Evolutionary conservation across 2,329 filamentous ascomycete species (phyloP).

Genomic region (Dactylellina parvicollis): DNA sequence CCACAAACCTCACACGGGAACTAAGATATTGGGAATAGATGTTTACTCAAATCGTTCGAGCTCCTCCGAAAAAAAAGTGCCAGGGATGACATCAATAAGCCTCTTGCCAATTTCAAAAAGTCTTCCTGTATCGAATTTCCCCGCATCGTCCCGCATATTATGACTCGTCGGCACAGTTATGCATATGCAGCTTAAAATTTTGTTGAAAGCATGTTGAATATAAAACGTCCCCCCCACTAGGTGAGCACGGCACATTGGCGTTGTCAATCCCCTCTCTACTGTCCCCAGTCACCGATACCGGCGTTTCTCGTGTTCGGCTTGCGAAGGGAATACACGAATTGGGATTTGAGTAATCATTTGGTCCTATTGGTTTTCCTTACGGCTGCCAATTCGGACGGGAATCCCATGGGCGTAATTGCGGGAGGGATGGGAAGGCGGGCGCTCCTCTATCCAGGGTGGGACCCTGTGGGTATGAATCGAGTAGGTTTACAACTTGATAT

Average conservation of each 20-base stretch:
- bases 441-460: constrained; percentile 27
- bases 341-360: constrained; percentile 7
- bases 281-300: constrained; percentile 36
- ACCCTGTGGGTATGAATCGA: constrained; percentile 3
- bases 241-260: constrained; percentile 6
- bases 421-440: constrained; percentile 37
- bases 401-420: constrained; percentile 24
- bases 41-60: background rate
- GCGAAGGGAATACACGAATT: background rate
- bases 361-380: constrained; percentile 4
- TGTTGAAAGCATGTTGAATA: background rate
- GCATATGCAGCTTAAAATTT: background rate
- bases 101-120: background rate
- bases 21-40: background rate
- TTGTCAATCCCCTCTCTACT: background rate
- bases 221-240: background rate
- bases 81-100: constrained; percentile 7
- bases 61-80: background rate
- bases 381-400: constrained; percentile 20
- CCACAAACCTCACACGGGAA: background rate
- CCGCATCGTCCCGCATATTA: background rate
- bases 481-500: background rate
- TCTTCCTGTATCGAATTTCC: background rate
- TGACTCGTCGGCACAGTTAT: background rate
- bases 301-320: constrained; percentile 17